Conservation (phyloP, 768 basidiomycete genomes). For the Butyriboletus loyo region DNA sequence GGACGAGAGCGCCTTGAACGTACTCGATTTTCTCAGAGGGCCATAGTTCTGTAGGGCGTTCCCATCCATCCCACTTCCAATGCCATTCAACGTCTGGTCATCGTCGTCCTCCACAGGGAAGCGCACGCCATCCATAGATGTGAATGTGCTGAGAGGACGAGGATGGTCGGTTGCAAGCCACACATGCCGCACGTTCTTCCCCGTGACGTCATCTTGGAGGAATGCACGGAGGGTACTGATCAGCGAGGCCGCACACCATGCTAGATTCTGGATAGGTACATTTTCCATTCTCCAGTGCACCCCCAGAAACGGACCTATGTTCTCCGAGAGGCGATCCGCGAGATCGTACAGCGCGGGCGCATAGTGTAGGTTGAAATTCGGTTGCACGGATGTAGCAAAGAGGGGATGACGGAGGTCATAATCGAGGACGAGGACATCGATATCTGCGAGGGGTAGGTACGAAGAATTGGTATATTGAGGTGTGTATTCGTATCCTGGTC, state of each 20-base stretch:
- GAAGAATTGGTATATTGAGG: slow-evolving; percentile 15
- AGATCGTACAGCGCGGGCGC: slow-evolving; percentile 41
- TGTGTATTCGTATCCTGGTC: slow-evolving; percentile 10
- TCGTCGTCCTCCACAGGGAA: slow-evolving; percentile 19
- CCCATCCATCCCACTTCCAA: background rate
- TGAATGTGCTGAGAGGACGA: slow-evolving; percentile 1
- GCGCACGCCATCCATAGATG: background rate
- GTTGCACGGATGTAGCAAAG: slow-evolving; percentile 24
- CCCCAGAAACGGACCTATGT: slow-evolving; percentile 40
- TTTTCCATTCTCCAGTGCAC: slow-evolving; percentile 62
- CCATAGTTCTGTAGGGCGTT: background rate
- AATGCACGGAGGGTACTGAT: slow-evolving; percentile 40
- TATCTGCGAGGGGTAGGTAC: slow-evolving; percentile 20
- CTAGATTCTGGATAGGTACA: slow-evolving; percentile 39
- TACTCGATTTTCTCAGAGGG: slow-evolving; percentile 39
- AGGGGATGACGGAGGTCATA: slow-evolving; percentile 51
- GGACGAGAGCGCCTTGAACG: slow-evolving; percentile 41
- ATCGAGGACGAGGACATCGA: slow-evolving; percentile 49
- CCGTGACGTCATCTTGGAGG: slow-evolving; percentile 30
- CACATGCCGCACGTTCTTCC: slow-evolving; percentile 36
- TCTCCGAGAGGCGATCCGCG: slow-evolving; percentile 35
- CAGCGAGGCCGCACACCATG: slow-evolving; percentile 49
- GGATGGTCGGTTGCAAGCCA: slow-evolving; percentile 62
- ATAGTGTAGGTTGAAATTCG: slow-evolving; percentile 37
- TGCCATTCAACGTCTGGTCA: background rate